Base-by-base conservation (phyloP, 2,329 filamentous ascomycete species). In the Magnaporthiopsis rhizophila region DNA sequence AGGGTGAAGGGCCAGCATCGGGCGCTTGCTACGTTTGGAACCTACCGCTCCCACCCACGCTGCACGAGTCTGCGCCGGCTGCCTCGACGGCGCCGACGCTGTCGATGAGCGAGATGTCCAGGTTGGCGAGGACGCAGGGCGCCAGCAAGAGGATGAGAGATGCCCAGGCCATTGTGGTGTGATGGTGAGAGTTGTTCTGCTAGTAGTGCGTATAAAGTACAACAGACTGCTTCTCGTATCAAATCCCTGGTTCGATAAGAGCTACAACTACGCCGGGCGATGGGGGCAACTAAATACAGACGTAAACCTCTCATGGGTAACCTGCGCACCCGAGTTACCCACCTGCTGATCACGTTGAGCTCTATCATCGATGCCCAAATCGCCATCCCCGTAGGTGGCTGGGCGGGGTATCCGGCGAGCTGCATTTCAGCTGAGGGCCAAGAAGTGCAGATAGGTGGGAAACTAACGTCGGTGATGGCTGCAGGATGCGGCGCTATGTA, bases 41-140 rank as follows among this genome's bases (percentile, higher is more conserved):
- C 45, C 18, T n/a, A 53, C 45, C 45, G 45, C 45, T 53, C 45
- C 4, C 45, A n/a, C 45, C 45, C 45, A 11, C 3, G 53, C 65
- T 65, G 59, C 59, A 58, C 61, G 66, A 63, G 24, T 59, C 64
- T 18, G 61, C 59, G 18, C 59, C 56, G 24, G 65, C 66, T 26
- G 66, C 66, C 8, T 58, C 62, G 58, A 34, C 15, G 11, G 58
- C 65, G 12, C 66, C 57, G 1, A 67, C 24, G 15, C 45, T 6
- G 45, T 21, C 18, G 21, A 53, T 53, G 21, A n/a, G 45, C 18
- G 21, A 53, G 57, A 30, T 15, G 57, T 24, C 38, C 21, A 58
- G n/a, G 62, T 64, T 28, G 5, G 63, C 63, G 59, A 64, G 58
- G 30, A 30, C 63, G n/a, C 63, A 12, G 21, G 61, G 63, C 38